A percentile compares a stretch with the other conserved stretches of the same genome.
Evolutionary conservation across 768 basidiomycete species (phyloP).

Genomic region (Suillus placidus): DNA sequence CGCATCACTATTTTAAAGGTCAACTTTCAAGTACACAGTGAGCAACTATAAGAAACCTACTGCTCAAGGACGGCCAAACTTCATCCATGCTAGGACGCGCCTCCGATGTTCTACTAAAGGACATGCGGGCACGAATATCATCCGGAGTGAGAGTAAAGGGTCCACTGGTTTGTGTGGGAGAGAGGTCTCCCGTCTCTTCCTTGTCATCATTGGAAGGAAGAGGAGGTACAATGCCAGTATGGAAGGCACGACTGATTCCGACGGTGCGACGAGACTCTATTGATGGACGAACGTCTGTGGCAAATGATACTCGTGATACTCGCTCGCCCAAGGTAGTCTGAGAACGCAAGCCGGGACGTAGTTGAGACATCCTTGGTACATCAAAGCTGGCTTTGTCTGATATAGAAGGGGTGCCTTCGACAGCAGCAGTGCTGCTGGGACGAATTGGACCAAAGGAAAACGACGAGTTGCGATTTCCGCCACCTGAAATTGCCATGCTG

Average conservation of each 20-base stretch:
- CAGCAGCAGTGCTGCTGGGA: conserved; percentile 45
- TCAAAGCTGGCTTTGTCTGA: conserved; percentile 45
- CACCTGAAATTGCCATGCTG: conserved; percentile 54
- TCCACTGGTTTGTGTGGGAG: conserved; percentile 48
- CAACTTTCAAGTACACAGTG: conserved; percentile 12
- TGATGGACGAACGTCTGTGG: conserved; percentile 56
- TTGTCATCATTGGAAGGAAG: conserved; percentile 39
- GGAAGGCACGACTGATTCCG: conserved; percentile 45
- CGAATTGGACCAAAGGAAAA: conserved; percentile 66
- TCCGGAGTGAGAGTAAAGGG: conserved; percentile 53
- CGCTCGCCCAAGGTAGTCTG: conserved; percentile 49
- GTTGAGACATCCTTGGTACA: conserved; percentile 40
- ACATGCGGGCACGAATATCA: conserved; percentile 60
- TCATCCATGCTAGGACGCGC: conserved; percentile 52
- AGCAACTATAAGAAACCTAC: conserved; percentile 42
- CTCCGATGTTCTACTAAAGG: conserved; percentile 33
- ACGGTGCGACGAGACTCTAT: conserved; percentile 45
- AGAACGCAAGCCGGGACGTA: conserved; percentile 58
- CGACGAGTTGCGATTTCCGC: conserved; percentile 43
- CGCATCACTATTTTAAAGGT: conserved; percentile 64
- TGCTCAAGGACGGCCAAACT: conserved; percentile 67
- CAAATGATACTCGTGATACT: conserved; percentile 69
- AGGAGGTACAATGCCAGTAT: conserved; percentile 43
- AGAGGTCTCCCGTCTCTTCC: conserved; percentile 34
- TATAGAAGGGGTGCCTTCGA: conserved; percentile 42